Evolutionary conservation across 1,284 basidiomycete genomes (phyloP).

Genomic region (Xerocomus amazonicus): DNA sequence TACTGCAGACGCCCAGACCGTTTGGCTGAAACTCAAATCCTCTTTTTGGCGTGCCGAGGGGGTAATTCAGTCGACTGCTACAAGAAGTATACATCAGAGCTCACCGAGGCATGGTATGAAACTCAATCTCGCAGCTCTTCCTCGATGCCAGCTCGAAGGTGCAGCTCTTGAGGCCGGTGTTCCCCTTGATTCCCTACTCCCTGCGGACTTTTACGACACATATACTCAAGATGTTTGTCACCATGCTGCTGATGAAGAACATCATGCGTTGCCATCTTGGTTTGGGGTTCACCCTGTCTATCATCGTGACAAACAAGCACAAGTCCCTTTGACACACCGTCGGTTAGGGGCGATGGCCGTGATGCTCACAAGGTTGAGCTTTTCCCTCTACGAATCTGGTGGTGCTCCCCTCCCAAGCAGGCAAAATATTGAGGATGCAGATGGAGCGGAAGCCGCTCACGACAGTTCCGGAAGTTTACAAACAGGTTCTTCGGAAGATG

Average conservation of each 20-base stretch:
- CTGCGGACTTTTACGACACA: conserved; percentile 33
- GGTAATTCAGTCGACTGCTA: conserved; percentile 2
- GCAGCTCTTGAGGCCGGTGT: conserved; percentile 64
- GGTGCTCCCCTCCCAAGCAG: conserved; percentile 4
- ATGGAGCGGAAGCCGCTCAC: neutral
- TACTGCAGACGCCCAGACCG: conserved; percentile 1
- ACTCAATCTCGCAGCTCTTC: conserved; percentile 58
- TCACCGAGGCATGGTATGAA: conserved; percentile 42
- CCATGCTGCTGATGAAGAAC: neutral
- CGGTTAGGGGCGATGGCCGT: conserved; percentile 50
- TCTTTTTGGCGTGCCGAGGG: conserved; percentile 7
- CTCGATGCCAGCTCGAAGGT: conserved; percentile 48
- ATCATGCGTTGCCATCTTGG: conserved; percentile 13
- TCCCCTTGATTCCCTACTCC: conserved; percentile 49
- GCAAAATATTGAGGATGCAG: neutral
- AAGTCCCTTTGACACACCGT: conserved; percentile 32
- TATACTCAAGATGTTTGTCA: conserved; percentile 5
- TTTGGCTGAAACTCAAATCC: conserved; percentile 13
- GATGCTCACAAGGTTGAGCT: conserved; percentile 46
- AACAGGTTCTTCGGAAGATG: conserved; percentile 9
- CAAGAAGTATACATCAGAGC: conserved; percentile 16
- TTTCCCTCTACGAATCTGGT: conserved; percentile 32
- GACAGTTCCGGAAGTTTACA: conserved; percentile 15
- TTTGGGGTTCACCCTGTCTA: conserved; percentile 24
- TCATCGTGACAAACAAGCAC: conserved; percentile 3